phyloP scores from a whole-genome alignment of 441 rosid genomes.

The Hypseocharis bilobata region DNA sequence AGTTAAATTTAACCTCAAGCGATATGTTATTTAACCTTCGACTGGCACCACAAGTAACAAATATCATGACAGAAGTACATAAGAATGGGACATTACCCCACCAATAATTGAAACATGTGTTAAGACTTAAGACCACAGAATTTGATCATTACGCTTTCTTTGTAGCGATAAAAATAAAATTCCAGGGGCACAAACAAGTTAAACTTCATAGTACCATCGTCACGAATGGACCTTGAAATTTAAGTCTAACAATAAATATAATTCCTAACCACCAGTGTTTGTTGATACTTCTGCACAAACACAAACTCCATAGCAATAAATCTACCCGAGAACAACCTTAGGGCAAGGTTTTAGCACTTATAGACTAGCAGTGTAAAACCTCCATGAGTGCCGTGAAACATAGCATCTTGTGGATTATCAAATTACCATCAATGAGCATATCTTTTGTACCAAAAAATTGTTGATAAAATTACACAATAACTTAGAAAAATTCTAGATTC shows the following conservation, averaged over 20 bases:
- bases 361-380: neutral
- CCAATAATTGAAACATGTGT: neutral
- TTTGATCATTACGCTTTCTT: neutral
- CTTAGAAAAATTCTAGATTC: no score
- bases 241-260: neutral
- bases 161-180: neutral
- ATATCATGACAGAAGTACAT: neutral
- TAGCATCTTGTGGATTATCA: neutral
- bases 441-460: neutral
- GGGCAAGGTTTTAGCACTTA: slow-evolving; percentile 1
- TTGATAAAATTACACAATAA: neutral
- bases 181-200: neutral
- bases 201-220: neutral
- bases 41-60: slow-evolving; percentile 3
- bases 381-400: no score
- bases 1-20: no score
- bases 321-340: neutral
- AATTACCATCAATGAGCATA: neutral
- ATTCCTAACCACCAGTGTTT: neutral
- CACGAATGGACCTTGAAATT: no score
- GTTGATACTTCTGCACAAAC: neutral
- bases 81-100: neutral
- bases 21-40: no score
- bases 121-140: neutral
- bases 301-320: neutral